A percentile compares a stretch with the other conserved stretches of the same genome.
Evolutionary conservation across 2,329 filamentous ascomycete species (phyloP).

Genomic region (Curvularia hawaiiensis): DNA sequence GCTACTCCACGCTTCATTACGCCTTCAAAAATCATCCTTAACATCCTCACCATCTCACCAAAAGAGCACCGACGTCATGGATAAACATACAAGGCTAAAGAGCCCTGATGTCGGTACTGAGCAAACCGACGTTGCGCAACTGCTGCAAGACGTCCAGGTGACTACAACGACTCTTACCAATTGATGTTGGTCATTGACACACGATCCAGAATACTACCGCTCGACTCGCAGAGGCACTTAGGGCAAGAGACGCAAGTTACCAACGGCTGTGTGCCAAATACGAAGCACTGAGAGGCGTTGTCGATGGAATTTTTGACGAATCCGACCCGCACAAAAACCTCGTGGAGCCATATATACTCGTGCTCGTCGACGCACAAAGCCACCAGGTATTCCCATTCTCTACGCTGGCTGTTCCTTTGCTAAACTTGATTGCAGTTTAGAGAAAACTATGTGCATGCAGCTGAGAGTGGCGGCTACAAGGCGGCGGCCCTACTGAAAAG

Average conservation of each 20-base stretch:
- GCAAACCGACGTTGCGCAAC: background rate
- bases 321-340: background rate
- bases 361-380: conserved; percentile 3
- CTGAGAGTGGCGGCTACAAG: background rate
- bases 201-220: background rate
- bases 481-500: background rate
- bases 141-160: background rate
- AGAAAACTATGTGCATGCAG: background rate
- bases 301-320: background rate
- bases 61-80: background rate
- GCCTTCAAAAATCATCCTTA: background rate
- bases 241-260: background rate
- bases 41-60: background rate
- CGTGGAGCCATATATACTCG: background rate
- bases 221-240: background rate
- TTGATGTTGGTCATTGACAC: background rate
- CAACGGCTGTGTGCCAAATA: background rate
- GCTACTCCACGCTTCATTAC: background rate
- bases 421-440: background rate
- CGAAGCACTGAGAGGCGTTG: background rate
- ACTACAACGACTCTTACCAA: background rate
- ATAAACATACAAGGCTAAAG: background rate
- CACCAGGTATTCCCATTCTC: background rate
- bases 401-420: background rate
- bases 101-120: background rate